Conservation (phyloP, 805 yeast species). For the Torulaspora maleeae region DNA sequence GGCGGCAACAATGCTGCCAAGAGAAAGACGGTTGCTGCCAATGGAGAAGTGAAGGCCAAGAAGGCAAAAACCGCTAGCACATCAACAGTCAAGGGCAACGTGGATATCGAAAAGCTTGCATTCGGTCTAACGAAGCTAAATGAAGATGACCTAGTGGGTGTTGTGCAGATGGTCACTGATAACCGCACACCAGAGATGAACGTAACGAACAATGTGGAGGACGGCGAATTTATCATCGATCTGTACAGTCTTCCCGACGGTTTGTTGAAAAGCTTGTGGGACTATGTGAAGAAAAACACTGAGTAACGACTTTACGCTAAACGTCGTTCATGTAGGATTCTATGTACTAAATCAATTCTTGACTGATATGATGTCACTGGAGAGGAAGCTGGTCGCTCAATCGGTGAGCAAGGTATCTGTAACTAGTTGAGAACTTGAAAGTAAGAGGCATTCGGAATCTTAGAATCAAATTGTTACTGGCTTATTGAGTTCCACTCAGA, state of each 20-base stretch:
- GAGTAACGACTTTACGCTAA: slow-evolving; percentile 19
- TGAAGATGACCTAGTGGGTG: slow-evolving; percentile 90
- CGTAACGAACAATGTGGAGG: slow-evolving; percentile 90
- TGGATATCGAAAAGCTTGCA: slow-evolving; percentile 87
- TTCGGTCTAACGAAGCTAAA: slow-evolving; percentile 79
- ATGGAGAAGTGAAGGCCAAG: slow-evolving; percentile 41
- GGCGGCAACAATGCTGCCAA: slow-evolving; percentile 26
- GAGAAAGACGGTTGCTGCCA: slow-evolving; percentile 26
- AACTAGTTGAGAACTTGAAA: too few species aligned
- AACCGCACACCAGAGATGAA: slow-evolving; percentile 93
- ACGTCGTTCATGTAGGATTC: background rate
- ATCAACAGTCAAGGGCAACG: slow-evolving; percentile 58
- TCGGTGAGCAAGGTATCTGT: too few species aligned
- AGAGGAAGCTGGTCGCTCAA: too few species aligned
- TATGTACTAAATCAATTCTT: background rate
- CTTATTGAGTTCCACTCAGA: too few species aligned
- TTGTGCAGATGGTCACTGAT: slow-evolving; percentile 96
- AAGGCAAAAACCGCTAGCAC: slow-evolving; percentile 44
- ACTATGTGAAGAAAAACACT: slow-evolving; percentile 74
- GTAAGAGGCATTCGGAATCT: too few species aligned
- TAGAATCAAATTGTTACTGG: too few species aligned
- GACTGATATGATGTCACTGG: background rate
- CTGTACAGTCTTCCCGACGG: slow-evolving; percentile 89
- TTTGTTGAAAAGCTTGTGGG: slow-evolving; percentile 88
- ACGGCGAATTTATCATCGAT: slow-evolving; percentile 97